A percentile compares a stretch with the other conserved stretches of the same genome.
Evolutionary conservation across 257 asterid species (phyloP).

Genomic region (Solanum etuberosum): DNA sequence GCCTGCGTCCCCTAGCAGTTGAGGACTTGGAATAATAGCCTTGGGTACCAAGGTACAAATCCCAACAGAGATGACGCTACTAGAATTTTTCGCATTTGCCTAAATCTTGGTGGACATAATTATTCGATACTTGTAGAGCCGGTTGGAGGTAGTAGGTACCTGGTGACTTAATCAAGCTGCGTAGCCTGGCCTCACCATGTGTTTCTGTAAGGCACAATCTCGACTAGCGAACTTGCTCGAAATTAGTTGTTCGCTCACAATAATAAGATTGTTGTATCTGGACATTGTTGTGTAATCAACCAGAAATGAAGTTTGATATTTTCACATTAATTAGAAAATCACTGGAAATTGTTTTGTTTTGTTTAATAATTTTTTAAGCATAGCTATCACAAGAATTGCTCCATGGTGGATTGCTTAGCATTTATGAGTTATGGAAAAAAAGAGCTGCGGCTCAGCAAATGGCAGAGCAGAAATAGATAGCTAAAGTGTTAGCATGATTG

Average conservation of each 20-base stretch:
- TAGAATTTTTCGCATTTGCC: background rate
- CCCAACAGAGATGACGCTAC: background rate
- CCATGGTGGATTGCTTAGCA: background rate
- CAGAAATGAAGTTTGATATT: background rate
- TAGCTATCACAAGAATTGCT: background rate
- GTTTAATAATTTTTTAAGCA: background rate
- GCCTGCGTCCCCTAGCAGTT: background rate
- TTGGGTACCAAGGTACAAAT: background rate
- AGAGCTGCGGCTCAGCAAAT: background rate
- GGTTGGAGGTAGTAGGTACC: background rate
- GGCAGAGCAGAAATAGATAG: background rate
- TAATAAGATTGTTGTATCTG: background rate
- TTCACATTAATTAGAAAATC: background rate
- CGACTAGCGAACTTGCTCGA: background rate
- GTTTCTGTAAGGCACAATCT: background rate
- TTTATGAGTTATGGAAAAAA: background rate
- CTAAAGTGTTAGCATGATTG: too few species aligned
- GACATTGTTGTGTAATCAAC: background rate
- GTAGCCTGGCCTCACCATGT: background rate
- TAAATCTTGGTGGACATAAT: background rate
- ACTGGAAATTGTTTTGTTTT: background rate
- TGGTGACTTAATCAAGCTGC: background rate
- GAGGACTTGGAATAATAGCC: background rate
- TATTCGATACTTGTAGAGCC: background rate
- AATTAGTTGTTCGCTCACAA: background rate